Evolutionary conservation across 2,329 filamentous ascomycete genomes (phyloP).

Genomic region (Monosporascus sp.): DNA sequence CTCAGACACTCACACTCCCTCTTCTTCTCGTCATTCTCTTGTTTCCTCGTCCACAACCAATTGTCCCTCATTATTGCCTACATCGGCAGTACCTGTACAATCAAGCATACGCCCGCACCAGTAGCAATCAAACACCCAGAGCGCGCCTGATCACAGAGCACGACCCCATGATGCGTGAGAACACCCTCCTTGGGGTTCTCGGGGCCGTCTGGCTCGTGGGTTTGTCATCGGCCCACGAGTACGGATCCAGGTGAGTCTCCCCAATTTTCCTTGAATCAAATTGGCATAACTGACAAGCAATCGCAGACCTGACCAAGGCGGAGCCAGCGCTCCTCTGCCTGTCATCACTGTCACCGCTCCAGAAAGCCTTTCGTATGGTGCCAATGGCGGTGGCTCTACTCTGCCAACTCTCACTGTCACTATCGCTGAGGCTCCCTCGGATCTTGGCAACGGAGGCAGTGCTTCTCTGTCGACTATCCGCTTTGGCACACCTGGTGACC

Average conservation of each 20-base stretch:
- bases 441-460: not conserved
- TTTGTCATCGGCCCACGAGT: conserved; percentile 19
- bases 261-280: not conserved
- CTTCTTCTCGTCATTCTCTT: conserved; percentile 2
- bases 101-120: conserved; percentile 1
- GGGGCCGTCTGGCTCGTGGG: conserved; percentile 18
- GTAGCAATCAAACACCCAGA: conserved; percentile 3
- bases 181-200: conserved; percentile 21
- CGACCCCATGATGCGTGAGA: conserved; percentile 17
- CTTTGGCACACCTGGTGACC: conserved; percentile 1
- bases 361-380: not conserved
- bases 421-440: not conserved
- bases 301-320: not conserved
- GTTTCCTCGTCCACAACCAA: conserved; percentile 5
- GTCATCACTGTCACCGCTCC: too few species aligned
- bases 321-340: not conserved
- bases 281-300: not conserved
- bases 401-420: not conserved
- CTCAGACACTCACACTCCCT: not conserved
- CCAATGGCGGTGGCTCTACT: not conserved
- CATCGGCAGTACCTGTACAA: not conserved
- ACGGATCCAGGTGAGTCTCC: conserved; percentile 19
- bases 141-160: conserved; percentile 5
- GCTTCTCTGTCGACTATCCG: not conserved
- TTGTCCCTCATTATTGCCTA: conserved; percentile 15